Conservation (phyloP, 768 basidiomycete species). For the Neoboletus brunneissimus region DNA sequence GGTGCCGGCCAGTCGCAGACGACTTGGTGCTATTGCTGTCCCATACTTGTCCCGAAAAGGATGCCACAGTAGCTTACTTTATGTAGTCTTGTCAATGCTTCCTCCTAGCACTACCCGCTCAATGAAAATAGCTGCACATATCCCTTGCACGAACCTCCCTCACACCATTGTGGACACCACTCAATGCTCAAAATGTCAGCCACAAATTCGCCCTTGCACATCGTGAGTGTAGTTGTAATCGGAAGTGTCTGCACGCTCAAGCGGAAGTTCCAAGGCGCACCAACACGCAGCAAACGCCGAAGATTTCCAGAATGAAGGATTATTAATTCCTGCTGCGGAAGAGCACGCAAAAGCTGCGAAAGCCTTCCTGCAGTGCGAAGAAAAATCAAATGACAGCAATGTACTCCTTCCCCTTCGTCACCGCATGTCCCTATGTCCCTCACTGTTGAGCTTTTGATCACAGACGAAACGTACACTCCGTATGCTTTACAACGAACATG, state of each 20-base stretch:
- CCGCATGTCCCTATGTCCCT: neutral
- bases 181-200: constrained; percentile 26
- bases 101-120: neutral
- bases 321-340: constrained; percentile 68
- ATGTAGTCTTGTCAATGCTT: neutral
- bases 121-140: constrained; percentile 1
- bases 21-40: neutral
- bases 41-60: constrained; percentile 3
- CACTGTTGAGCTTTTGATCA: constrained; percentile 7
- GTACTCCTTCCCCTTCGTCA: constrained; percentile 39
- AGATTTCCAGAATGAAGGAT: constrained; percentile 61
- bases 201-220: constrained; percentile 50
- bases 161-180: neutral
- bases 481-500: constrained; percentile 73
- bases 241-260: neutral
- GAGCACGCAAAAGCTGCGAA: constrained; percentile 76
- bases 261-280: constrained; percentile 58
- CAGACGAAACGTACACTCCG: constrained; percentile 77
- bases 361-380: constrained; percentile 69
- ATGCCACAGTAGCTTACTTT: neutral
- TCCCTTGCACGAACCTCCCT: neutral
- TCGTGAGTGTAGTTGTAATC: constrained; percentile 34
- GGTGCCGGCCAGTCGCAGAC: too few relatives aligned
- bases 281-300: constrained; percentile 81
- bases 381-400: constrained; percentile 70